Base-by-base conservation (phyloP, 2,329 filamentous ascomycete species). In the Colletotrichum eleusines region DNA sequence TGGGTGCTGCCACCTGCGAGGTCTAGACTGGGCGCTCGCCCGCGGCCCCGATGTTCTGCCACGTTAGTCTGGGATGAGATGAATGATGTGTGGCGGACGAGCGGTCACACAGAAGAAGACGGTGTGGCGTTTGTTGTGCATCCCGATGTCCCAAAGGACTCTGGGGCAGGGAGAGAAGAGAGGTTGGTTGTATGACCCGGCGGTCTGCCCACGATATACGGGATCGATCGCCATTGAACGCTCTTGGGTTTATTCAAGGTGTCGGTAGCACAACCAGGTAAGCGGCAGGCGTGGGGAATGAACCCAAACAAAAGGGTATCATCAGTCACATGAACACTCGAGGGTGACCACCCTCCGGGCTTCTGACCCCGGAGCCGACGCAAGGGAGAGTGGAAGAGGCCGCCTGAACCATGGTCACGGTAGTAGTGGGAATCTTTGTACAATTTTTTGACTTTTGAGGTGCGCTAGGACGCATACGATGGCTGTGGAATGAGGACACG, bases 361-460 rank as follows among this genome's bases (percentile, higher is more conserved):
- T n/a, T 48, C 16, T 26, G 23, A 1, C 31, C 8, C 31, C 31
- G 33, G 23, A 14, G 44, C 44, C 59, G 40, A 42, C 11, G 40
- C 63, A 62, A 70, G 63, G 55, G 63, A 70, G 67, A 57, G 46
- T 38, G 57, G 44, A 66, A 66, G 40, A 67, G 23, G 42, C 31
- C 62, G 57, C 51, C 68, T 67, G 63, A 59, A 58, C 63, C 64
- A 31, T 14, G n/a, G 44, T 33, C 44, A 53, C 28, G 57, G 68
- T 51, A 63, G 68, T 51, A 63, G 35, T 54, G 42, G 38, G 7
- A 35, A 66, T 58, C 20, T 44, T n/a, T 44, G 26, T 23, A 44
- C 60, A 20, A n/a, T 0, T 20, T 40, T 28, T 14, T 12, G 42
- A n/a, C 35, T 26, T n/a, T 53, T n/a, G 20, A 31, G 67, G 44